Conservation (phyloP, 179 eudicot species). For the Pouteria campechiana region DNA sequence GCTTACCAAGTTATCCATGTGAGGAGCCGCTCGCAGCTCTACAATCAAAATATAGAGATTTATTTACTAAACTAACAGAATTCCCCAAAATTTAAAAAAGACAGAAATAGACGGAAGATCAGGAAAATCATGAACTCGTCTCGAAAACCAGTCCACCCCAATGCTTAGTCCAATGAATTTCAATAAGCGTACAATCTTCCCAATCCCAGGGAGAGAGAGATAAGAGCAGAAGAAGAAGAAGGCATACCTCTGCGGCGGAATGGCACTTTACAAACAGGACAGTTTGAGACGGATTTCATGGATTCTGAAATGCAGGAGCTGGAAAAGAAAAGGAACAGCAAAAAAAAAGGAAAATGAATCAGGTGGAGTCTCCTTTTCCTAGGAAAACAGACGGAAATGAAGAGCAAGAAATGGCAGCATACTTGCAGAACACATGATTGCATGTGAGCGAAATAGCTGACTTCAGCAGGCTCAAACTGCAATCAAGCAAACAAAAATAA, state of each 20-base stretch:
- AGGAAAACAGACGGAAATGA: neutral
- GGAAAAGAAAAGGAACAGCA: constrained; percentile 1
- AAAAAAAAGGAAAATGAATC: neutral
- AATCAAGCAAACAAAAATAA: too few species aligned
- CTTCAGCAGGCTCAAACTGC: constrained; percentile 68
- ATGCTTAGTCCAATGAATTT: too few species aligned
- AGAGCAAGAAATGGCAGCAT: constrained; percentile 9
- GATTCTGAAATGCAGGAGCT: constrained; percentile 69
- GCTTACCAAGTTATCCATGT: constrained; percentile 83
- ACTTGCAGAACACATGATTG: constrained; percentile 94
- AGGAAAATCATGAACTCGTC: too few species aligned
- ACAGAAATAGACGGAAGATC: neutral
- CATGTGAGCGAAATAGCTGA: constrained; percentile 66
- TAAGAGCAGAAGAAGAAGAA: neutral
- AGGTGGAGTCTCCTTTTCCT: too few species aligned
- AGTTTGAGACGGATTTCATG: constrained; percentile 57
- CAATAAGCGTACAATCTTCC: too few species aligned
- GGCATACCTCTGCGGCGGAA: constrained; percentile 65
- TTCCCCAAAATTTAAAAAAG: neutral
- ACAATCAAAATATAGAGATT: constrained; percentile 1
- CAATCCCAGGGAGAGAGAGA: too few species aligned
- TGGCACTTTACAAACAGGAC: constrained; percentile 93
- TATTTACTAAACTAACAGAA: neutral
- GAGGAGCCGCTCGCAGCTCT: constrained; percentile 97
- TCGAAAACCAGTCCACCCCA: too few species aligned